phyloP scores from a whole-genome alignment of 495 filamentous ascomycete genomes.

The Chaetomium fimeti region DNA sequence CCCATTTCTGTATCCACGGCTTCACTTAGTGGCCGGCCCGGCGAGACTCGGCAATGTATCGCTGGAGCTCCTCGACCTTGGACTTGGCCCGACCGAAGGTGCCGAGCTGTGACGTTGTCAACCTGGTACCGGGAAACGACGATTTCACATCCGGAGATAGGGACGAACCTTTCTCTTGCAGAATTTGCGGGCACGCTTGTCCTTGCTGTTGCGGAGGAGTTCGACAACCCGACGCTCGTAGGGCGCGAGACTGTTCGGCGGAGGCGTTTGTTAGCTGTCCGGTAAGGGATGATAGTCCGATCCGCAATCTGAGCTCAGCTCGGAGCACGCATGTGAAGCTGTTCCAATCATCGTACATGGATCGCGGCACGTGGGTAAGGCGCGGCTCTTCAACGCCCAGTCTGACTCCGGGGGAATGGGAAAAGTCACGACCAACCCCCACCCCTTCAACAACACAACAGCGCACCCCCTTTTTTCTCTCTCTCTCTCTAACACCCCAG shows the following conservation, averaged over 20 bases:
- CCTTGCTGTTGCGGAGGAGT: slow-evolving; percentile 96
- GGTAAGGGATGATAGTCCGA: no score
- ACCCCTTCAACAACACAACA: neutral
- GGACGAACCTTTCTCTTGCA: slow-evolving; percentile 83
- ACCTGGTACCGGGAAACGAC: neutral
- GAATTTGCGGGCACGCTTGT: slow-evolving; percentile 98
- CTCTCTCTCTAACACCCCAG: neutral
- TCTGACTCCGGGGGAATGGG: no score
- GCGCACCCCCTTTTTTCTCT: neutral
- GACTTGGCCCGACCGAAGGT: slow-evolving; percentile 96
- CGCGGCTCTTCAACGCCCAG: neutral
- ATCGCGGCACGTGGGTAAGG: neutral
- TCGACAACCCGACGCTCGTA: slow-evolving; percentile 99
- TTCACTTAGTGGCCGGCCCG: slow-evolving; percentile 69
- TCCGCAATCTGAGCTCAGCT: no score
- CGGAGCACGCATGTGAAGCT: no score
- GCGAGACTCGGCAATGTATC: slow-evolving; percentile 94
- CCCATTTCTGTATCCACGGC: neutral
- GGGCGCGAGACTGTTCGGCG: slow-evolving; percentile 63
- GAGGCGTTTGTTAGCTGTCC: neutral
- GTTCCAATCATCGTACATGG: neutral
- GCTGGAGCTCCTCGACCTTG: slow-evolving; percentile 98
- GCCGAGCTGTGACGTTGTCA: slow-evolving; percentile 60
- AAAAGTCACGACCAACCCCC: no score
- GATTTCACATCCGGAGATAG: no score